Percentiles rank a stretch among this genome's conserved stretches.
These are phyloP conservation scores for Penicillium coprophilum DNA, from an alignment of 495 filamentous ascomycete species.

Conservation along the genomic window DNA sequence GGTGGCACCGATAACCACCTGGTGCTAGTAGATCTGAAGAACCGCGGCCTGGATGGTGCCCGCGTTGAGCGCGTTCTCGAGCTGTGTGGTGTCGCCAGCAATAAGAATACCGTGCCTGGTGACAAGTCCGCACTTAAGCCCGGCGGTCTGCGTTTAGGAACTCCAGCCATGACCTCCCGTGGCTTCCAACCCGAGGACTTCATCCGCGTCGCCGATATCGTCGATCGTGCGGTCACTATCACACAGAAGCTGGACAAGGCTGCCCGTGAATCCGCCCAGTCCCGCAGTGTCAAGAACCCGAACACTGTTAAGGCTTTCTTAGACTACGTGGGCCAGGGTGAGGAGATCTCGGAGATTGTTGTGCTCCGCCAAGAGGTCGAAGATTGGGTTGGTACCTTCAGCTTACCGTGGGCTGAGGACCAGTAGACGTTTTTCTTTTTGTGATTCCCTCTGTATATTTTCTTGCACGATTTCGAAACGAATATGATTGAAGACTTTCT, in stretches of 20 bases:
- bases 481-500: constrained; percentile 27
- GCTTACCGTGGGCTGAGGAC: constrained; percentile 73
- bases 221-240: constrained; percentile 87
- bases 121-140: constrained; percentile 91
- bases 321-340: constrained; percentile 78
- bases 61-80: constrained; percentile 94
- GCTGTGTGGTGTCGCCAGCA: constrained; percentile 90
- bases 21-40: constrained; percentile 92
- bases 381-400: constrained; percentile 93
- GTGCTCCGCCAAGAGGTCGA: constrained; percentile 85
- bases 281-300: constrained; percentile 74
- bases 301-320: constrained; percentile 80
- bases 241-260: constrained; percentile 80
- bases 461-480: constrained; percentile 24
- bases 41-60: constrained; percentile 83
- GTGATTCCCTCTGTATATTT: constrained; percentile 26
- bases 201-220: constrained; percentile 82
- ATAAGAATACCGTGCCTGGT: constrained; percentile 98
- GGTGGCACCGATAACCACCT: constrained; percentile 98
- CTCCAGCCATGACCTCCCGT: constrained; percentile 95
- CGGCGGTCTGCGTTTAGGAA: constrained; percentile 87
- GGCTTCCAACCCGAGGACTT: constrained; percentile 90
- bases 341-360: constrained; percentile 81
- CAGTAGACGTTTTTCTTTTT: constrained; percentile 31
- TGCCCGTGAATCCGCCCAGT: constrained; percentile 71